These are phyloP conservation scores for Sclerospora graminicola DNA, from an alignment of 352 stramenopile genomes.

Conservation along the genomic window DNA sequence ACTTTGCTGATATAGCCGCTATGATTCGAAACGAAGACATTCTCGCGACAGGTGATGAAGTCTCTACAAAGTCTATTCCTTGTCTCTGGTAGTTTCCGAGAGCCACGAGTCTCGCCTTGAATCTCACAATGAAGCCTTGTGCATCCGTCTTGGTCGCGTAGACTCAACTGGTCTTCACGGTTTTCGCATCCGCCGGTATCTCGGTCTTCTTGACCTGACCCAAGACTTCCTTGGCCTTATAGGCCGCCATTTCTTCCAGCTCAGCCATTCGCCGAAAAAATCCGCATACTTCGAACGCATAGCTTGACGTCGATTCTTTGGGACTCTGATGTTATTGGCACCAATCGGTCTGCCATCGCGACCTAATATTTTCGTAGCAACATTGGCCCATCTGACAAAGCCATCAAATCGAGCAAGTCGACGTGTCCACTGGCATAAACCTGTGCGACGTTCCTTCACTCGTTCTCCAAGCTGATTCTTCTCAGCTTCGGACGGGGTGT, in stretches of 20 bases:
- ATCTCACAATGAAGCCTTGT: slow-evolving; percentile 1
- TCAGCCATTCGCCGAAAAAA: neutral
- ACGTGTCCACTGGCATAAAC: neutral
- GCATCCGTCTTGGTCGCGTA: slow-evolving; percentile 4
- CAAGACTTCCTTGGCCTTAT: neutral
- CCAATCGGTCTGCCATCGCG: neutral
- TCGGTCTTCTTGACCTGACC: neutral
- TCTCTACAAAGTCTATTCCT: slow-evolving; percentile 9
- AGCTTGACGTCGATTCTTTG: neutral
- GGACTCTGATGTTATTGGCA: neutral
- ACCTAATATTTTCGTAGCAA: neutral
- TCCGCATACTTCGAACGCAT: neutral
- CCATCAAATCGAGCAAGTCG: neutral
- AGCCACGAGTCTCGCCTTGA: neutral
- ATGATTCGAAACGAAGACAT: slow-evolving; percentile 8
- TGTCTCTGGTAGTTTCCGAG: slow-evolving; percentile 1
- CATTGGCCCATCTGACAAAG: neutral
- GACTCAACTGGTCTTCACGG: slow-evolving; percentile 6
- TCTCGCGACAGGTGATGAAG: slow-evolving; percentile 1
- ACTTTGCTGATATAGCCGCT: neutral
- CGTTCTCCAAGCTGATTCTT: neutral
- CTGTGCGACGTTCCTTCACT: neutral
- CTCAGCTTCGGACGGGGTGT: no score
- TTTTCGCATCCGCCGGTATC: neutral
- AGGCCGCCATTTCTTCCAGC: slow-evolving; percentile 2